phyloP scores from a whole-genome alignment of 768 basidiomycete genomes.

The Lactarius akahatsu region DNA sequence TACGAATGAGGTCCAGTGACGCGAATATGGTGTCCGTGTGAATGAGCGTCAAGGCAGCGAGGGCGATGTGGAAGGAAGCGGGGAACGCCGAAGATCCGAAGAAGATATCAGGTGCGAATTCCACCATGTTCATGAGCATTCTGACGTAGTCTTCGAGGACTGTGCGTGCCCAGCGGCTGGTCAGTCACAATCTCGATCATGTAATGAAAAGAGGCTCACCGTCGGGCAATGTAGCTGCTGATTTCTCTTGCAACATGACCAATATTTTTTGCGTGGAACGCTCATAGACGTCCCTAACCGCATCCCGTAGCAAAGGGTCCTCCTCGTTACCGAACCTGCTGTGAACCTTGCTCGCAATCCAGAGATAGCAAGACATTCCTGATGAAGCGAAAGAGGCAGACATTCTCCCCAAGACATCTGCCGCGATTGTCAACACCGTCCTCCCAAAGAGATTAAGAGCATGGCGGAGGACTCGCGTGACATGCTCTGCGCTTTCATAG shows the following conservation, averaged over 20 bases:
- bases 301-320: constrained; percentile 50
- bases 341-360: constrained; percentile 91
- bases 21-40: constrained; percentile 81
- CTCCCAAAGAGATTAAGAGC: constrained; percentile 80
- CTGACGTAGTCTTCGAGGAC: constrained; percentile 95
- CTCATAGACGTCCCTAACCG: constrained; percentile 70
- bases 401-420: constrained; percentile 75
- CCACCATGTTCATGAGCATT: constrained; percentile 66
- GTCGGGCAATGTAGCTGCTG: constrained; percentile 79
- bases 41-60: constrained; percentile 79
- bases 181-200: constrained; percentile 5
- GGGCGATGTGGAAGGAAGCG: constrained; percentile 68
- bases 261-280: constrained; percentile 70
- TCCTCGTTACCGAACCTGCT: constrained; percentile 70
- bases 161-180: constrained; percentile 36
- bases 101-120: constrained; percentile 69
- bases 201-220: constrained; percentile 50
- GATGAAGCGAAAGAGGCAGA: constrained; percentile 73
- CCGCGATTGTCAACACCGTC: constrained; percentile 62
- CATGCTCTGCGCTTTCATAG: constrained; percentile 76
- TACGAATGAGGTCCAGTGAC: constrained; percentile 76
- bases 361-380: constrained; percentile 83
- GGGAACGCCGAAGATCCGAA: constrained; percentile 79
- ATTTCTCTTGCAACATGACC: constrained; percentile 61
- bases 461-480: constrained; percentile 79